Evolutionary conservation across 2,329 filamentous ascomycete genomes (phyloP).

Genomic region (Coniochaeta sp.): DNA sequence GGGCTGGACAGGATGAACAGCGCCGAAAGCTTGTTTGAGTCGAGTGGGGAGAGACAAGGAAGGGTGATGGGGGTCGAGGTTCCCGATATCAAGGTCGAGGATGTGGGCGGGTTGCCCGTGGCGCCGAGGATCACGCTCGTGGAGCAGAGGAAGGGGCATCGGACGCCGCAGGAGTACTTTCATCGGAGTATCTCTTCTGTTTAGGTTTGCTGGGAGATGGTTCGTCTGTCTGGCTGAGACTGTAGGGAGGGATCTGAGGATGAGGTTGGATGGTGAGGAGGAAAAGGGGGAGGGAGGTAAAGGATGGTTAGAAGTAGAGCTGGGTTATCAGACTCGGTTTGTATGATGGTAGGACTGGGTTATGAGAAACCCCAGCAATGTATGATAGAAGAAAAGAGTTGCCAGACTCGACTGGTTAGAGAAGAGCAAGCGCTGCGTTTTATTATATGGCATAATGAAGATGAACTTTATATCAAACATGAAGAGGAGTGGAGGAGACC

Average conservation of each 20-base stretch:
- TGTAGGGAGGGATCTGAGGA: background rate
- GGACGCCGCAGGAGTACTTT: background rate
- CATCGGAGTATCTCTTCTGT: background rate
- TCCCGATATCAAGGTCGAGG: background rate
- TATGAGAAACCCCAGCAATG: no score
- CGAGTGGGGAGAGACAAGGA: background rate
- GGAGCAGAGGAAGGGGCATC: background rate
- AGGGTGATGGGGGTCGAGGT: background rate
- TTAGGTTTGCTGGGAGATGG: no score
- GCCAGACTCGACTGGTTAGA: no score
- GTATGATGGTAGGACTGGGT: no score
- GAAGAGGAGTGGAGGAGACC: no score
- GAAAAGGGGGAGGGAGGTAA: no score
- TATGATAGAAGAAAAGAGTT: no score
- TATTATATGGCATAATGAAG: background rate
- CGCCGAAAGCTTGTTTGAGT: background rate
- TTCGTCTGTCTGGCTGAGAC: no score
- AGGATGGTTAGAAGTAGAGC: background rate
- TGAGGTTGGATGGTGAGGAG: no score
- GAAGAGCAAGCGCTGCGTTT: background rate
- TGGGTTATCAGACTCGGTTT: background rate
- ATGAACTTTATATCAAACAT: no score
- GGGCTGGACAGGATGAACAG: background rate
- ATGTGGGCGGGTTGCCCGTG: background rate
- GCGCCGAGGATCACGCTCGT: background rate